Evolutionary conservation across 2,329 filamentous ascomycete genomes (phyloP), one percentile per base, ranked within the genome.

Genomic region (Colletotrichum eremochloae): DNA sequence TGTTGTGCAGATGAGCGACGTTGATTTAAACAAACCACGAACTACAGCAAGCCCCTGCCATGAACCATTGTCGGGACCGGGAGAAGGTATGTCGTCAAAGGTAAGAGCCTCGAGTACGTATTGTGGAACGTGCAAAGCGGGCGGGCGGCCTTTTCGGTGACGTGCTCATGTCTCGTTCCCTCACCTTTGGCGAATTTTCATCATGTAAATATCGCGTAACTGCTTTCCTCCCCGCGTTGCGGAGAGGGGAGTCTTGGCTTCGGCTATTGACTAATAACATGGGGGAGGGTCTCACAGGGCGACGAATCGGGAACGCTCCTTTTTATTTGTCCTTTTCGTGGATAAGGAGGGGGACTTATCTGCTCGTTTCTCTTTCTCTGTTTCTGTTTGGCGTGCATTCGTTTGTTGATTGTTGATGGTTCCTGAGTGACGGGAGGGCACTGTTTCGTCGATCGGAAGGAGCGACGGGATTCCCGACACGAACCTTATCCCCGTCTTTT

Each of bases 121-220:
- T 60, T 68, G 68, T 62, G 68, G 56, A 71, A 63, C 56, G 57
- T 56, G 42, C 5, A 42, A 24, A 24, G 24, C 24, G 24, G 24
- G 14, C 40, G 40, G 40, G 40, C 40, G 55, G 38, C 38, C 53
- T 56, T 33, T 24, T n/a, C n/a, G 42, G 46, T 69, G 57, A 56
- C 46, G 44, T 60, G 56, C 56, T 55, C 18, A 29, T 14, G 44
- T 46, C 42, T 48, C 31, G 20, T 42, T 18, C 11, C 20, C 44
- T 62, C 20, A 24, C 20, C 29, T 40, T 40, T 58, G 40, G 66
- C 38, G 64, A 68, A 46, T 72, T 72, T 72, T 64, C 69, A 72
- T 72, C 66, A 72, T 64, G 69, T 64, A 72, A 72, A 72, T 62
- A 71, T 71, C 68, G 56, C 68, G 68, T 71, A 71, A 71, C 48